phyloP scores from a whole-genome alignment of 306 rosid species.

The Corylus americana region DNA sequence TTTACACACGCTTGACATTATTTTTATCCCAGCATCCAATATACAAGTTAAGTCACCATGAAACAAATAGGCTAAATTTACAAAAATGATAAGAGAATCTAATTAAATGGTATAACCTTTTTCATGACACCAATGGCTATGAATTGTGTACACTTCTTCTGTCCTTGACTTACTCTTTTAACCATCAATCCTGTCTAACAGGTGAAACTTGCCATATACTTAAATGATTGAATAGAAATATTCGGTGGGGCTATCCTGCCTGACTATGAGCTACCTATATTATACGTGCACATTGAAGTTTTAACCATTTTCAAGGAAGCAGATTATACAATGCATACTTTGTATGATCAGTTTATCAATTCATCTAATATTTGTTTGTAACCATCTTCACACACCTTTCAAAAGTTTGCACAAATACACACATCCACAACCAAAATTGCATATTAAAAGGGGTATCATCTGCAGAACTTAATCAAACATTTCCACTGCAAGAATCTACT shows the following conservation, averaged over 20 bases:
- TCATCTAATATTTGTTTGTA: neutral
- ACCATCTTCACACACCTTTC: neutral
- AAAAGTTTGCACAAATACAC: neutral
- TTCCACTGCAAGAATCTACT: conserved; percentile 17
- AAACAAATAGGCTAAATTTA: neutral
- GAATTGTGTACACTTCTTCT: neutral
- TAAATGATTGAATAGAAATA: neutral
- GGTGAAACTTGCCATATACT: neutral
- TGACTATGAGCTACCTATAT: neutral
- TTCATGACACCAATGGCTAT: neutral
- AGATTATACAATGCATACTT: neutral
- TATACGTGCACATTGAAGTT: neutral
- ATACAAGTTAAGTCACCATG: neutral
- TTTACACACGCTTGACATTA: neutral
- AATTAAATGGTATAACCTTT: neutral
- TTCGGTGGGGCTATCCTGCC: neutral
- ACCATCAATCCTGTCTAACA: neutral
- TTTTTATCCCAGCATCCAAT: neutral
- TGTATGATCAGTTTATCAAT: neutral
- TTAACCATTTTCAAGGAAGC: neutral
- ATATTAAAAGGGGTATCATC: neutral
- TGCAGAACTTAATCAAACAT: conserved; percentile 1
- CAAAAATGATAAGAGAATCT: neutral
- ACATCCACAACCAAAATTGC: neutral
- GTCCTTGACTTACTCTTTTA: neutral